Evolutionary conservation across 1,139 yeast genomes (phyloP), one percentile per base, ranked within the genome.

Genomic region (Kodamaea arcana): DNA sequence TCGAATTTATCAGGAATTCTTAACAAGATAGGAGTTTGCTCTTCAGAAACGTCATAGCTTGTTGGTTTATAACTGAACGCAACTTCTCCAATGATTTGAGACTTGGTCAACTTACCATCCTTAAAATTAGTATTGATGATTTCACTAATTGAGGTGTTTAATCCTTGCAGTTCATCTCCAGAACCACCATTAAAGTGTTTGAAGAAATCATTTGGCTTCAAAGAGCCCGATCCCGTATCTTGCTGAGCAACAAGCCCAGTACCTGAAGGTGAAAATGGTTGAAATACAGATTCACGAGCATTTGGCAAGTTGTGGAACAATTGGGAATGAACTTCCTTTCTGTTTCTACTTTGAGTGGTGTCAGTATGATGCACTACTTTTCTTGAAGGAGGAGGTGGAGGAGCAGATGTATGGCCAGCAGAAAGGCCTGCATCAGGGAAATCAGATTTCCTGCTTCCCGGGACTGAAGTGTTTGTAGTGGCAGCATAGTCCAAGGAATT

Each of bases 81-180:
- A 47, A 86, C 63, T 56, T 86, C 95, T 30, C 95, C 95, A 40
- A 83, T 71, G 12, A 80, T 69, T 48, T 81, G 81, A 2, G 84
- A 73, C 32, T 76, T 71, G 3, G 56, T 50, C 26, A 80, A 60
- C 29, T 62, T 60, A 20, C 92, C 94, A 52, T 82, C 87, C 42
- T 75, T 76, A 54, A 81, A 78, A 15, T 72, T 69, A 3, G 86
- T 94, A 52, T 80, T 83, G 43, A 85, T 69, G n/a, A 83, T 79
- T 57, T 87, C 95, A 11, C 90, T 90, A 43, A 86, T 63, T 25
- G 94, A 81, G 1, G 87, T 78, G 51, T 82, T 82, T 48, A 87
- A 66, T 2, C 94, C 95, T 12, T 66, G 55, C 3, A 71, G 65
- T 34, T 72, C 73, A 11, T 78, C 75, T 18, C 44, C 46, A 16